Percentiles rank a stretch among this genome's conserved stretches.
Evolutionary conservation across 352 stramenopile genomes (phyloP).

Genomic region (Pythium chondricola): DNA sequence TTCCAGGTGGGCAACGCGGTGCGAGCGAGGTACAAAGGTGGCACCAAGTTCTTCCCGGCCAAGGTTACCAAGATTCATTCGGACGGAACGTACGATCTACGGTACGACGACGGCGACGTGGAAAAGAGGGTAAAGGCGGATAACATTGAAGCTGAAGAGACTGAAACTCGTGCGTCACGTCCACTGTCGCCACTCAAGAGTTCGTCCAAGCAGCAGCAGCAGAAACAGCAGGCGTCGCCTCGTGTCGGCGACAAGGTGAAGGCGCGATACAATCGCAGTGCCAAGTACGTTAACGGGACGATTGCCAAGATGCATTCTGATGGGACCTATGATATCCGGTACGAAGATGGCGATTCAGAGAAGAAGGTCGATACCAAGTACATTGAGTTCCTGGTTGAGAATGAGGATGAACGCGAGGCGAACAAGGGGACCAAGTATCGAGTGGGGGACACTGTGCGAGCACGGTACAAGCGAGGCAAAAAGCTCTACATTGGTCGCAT

Average conservation of each 20-base stretch:
- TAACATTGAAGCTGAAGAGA: conserved; percentile 13
- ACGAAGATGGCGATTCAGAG: conserved; percentile 54
- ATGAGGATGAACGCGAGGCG: not conserved
- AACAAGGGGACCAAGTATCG: not conserved
- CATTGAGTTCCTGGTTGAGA: conserved; percentile 16
- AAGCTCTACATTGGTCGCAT: conserved; percentile 51
- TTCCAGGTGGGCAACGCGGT: conserved; percentile 41
- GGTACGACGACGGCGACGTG: conserved; percentile 55
- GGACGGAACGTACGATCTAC: conserved; percentile 65
- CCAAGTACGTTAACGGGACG: conserved; percentile 33
- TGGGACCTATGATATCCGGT: conserved; percentile 48
- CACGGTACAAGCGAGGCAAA: conserved; percentile 32
- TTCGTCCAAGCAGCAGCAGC: not conserved
- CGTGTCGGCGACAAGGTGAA: conserved; percentile 22
- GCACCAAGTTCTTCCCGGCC: conserved; percentile 53
- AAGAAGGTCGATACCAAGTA: conserved; percentile 20
- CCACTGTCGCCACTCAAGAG: not conserved
- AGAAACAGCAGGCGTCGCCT: conserved; percentile 7
- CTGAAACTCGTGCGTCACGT: not conserved
- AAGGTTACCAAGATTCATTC: conserved; percentile 46
- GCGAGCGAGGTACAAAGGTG: conserved; percentile 58
- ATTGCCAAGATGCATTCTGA: conserved; percentile 40
- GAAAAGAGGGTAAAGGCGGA: conserved; percentile 28
- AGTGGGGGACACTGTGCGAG: conserved; percentile 4
- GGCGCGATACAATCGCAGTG: conserved; percentile 33